phyloP scores from a whole-genome alignment of 345 rosid genomes.

The Populus ilicifolia region DNA sequence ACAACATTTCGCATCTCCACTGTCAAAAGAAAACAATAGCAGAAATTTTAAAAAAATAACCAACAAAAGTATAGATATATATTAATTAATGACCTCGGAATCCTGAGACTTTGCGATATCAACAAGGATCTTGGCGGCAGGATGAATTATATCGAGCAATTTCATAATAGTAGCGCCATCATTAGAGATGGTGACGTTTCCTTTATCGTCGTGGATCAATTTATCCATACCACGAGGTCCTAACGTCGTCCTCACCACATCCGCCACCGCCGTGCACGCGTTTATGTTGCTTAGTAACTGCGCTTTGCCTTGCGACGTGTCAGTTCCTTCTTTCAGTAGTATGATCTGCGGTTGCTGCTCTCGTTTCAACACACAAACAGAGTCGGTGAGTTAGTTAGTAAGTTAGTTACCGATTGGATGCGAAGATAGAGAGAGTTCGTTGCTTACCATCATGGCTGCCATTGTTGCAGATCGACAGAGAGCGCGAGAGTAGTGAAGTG shows the following conservation, averaged over 20 bases:
- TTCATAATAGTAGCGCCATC: constrained; percentile 99
- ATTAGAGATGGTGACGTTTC: constrained; percentile 86
- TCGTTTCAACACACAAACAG: neutral
- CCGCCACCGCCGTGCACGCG: constrained; percentile 91
- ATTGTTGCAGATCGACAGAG: constrained; percentile 12
- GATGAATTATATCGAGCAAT: constrained; percentile 90
- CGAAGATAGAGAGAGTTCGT: neutral
- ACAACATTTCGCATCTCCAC: neutral
- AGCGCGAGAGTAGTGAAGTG: neutral
- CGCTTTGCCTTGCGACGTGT: constrained; percentile 93
- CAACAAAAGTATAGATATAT: neutral
- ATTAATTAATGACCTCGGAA: constrained; percentile 61
- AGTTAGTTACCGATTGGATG: neutral
- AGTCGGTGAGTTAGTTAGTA: neutral
- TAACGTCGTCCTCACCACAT: constrained; percentile 82
- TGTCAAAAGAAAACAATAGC: neutral
- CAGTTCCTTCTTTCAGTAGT: constrained; percentile 94
- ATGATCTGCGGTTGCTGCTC: constrained; percentile 99
- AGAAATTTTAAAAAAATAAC: neutral
- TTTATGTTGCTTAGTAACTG: constrained; percentile 95
- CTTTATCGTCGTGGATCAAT: constrained; percentile 95
- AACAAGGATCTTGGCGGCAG: constrained; percentile 97
- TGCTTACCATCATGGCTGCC: constrained; percentile 37
- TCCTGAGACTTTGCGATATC: constrained; percentile 99
- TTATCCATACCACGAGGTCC: constrained; percentile 99